Percentiles rank a stretch among this genome's conserved stretches.
phyloP scores from a whole-genome alignment of 2,329 filamentous ascomycete genomes.

The Ophiocordyceps camponoti-floridani region DNA sequence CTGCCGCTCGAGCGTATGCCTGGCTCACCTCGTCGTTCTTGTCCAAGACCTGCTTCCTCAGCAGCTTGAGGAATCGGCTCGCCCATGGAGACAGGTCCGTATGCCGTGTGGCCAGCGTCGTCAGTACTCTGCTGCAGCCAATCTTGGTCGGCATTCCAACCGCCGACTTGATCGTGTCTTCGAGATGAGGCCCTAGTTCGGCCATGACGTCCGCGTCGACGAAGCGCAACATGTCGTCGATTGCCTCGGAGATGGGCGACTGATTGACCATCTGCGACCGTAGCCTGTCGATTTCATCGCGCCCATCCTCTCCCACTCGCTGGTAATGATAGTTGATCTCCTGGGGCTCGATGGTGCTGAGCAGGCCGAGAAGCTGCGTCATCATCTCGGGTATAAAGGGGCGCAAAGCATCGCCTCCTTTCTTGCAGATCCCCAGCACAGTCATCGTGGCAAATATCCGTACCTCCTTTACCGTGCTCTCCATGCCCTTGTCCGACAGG shows the following conservation, averaged over 20 bases:
- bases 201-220: slow-evolving; percentile 66
- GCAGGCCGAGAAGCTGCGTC: slow-evolving; percentile 59
- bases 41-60: slow-evolving; percentile 72
- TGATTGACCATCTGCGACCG: slow-evolving; percentile 64
- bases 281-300: slow-evolving; percentile 79
- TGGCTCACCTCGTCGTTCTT: slow-evolving; percentile 86
- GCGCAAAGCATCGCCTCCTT: slow-evolving; percentile 59
- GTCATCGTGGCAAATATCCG: slow-evolving; percentile 70
- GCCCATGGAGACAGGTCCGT: slow-evolving; percentile 47
- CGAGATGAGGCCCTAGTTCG: slow-evolving; percentile 51
- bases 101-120: slow-evolving; percentile 69
- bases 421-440: slow-evolving; percentile 77
- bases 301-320: slow-evolving; percentile 70
- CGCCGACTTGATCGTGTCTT: slow-evolving; percentile 65
- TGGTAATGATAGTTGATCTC: slow-evolving; percentile 85
- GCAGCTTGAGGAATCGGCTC: slow-evolving; percentile 54
- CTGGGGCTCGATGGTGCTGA: slow-evolving; percentile 80
- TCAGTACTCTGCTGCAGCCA: slow-evolving; percentile 70
- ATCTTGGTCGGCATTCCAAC: slow-evolving; percentile 90
- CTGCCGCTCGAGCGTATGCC: slow-evolving; percentile 71
- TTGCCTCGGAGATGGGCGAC: slow-evolving; percentile 82
- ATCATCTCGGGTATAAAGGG: slow-evolving; percentile 71
- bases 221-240: slow-evolving; percentile 74
- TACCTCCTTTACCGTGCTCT: slow-evolving; percentile 77
- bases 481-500: slow-evolving; percentile 72